A percentile compares a stretch with the other conserved stretches of the same genome.
phyloP scores from a whole-genome alignment of 2,329 filamentous ascomycete genomes.

The Parafenestella ontariensis region DNA sequence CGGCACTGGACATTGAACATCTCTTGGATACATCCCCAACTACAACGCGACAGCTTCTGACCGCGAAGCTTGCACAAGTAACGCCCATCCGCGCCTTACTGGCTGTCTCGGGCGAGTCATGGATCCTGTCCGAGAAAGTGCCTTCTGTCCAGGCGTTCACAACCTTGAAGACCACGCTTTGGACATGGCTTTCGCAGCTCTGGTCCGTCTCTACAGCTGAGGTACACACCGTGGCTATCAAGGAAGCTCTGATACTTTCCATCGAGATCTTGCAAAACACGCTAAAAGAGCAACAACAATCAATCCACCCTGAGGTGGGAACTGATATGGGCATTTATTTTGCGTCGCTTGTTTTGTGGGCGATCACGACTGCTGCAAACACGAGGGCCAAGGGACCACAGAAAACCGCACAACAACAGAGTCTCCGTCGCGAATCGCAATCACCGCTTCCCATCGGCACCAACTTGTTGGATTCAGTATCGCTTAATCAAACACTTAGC shows the following conservation, averaged over 20 bases:
- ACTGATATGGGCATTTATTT: slow-evolving; percentile 46
- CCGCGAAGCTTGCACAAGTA: slow-evolving; percentile 47
- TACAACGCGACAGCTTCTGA: slow-evolving; percentile 42
- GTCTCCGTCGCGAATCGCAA: slow-evolving; percentile 21
- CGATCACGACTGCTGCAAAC: slow-evolving; percentile 36
- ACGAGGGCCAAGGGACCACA: slow-evolving; percentile 22
- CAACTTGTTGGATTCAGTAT: slow-evolving; percentile 8
- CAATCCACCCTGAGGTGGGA: slow-evolving; percentile 32
- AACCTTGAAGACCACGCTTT: slow-evolving; percentile 39
- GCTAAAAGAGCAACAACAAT: slow-evolving; percentile 23
- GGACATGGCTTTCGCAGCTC: slow-evolving; percentile 46
- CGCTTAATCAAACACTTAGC: slow-evolving; percentile 1
- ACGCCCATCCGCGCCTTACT: slow-evolving; percentile 52
- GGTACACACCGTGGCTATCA: slow-evolving; percentile 16
- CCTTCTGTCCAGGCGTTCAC: slow-evolving; percentile 41
- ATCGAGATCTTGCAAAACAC: slow-evolving; percentile 37
- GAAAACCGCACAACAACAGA: slow-evolving; percentile 5
- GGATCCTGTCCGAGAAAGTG: slow-evolving; percentile 55
- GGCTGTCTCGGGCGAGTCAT: slow-evolving; percentile 54
- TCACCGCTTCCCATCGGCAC: slow-evolving; percentile 8
- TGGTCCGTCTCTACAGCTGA: slow-evolving; percentile 24
- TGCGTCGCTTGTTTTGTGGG: slow-evolving; percentile 47
- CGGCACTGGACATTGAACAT: slow-evolving; percentile 26
- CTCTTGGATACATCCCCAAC: slow-evolving; percentile 31
- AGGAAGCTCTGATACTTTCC: slow-evolving; percentile 36